Evolutionary conservation across 805 yeast species (phyloP), one percentile per base, ranked within the genome.

Genomic region (Zygoascus flipseniorum): DNA sequence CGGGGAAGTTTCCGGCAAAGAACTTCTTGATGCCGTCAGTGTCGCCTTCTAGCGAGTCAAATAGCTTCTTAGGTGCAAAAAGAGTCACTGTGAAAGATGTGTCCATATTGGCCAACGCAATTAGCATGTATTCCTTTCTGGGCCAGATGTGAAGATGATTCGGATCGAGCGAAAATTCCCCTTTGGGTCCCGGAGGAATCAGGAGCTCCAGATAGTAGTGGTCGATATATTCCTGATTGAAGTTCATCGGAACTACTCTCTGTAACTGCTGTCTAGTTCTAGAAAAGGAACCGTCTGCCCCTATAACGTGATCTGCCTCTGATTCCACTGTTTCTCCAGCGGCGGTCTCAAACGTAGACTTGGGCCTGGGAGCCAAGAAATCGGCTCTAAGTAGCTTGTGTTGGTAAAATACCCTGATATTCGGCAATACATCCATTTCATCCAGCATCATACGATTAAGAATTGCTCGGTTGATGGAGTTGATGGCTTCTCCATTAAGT

Each of bases 71-170:
- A 1, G 96, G 88, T 10, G 88, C 89, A 72, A 90, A 90, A 59
- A 89, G 82, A 0, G 97, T 90, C 1, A 88, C 83, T 0, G 97
- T 90, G 68, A 89, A 90, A 5, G 95, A 83, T 0, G 92, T 93
- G 65, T 87, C 95, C 23, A 71, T 67, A 60, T 90, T 90, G 9
- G 97, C 86, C 54, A 90, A 74, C 0, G 96, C 96, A 62, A 90
- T 90, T 60, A 90, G 76, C 97, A 90, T 90, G 65, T 74, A 87
- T 52, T 86, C 76, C 54, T 82, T 79, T 47, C 97, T 74, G 3
- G 97, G 97, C 97, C 97, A 90, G 47, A 90, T 87, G 63, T 90
- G 97, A 50, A 90, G 74, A 65, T 87, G 89, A 68, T 87, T 81
- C 8, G 89, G 83, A 58, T 82, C 80, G 20, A 86, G 72, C 16